Evolutionary conservation across 2,329 filamentous ascomycete species (phyloP).

Genomic region (Trichoderma guizhouense): DNA sequence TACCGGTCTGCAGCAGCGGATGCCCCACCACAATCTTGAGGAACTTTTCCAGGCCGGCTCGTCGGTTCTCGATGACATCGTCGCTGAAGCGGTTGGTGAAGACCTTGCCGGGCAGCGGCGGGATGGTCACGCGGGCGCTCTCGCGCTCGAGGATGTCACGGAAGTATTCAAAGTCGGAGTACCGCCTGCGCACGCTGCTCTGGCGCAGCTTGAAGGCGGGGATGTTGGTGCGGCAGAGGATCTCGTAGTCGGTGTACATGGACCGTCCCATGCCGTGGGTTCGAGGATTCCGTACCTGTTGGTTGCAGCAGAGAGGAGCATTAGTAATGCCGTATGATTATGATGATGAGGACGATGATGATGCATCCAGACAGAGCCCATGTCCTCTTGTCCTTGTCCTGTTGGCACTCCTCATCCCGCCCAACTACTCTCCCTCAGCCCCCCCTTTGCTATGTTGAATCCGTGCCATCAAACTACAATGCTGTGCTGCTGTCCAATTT

Average conservation of each 20-base stretch:
- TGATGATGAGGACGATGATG: background rate
- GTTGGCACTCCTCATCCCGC: background rate
- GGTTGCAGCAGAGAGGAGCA: background rate
- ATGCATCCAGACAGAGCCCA: background rate
- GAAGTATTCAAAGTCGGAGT: constrained; percentile 98
- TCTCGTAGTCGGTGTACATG: constrained; percentile 99
- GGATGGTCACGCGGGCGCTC: constrained; percentile 89
- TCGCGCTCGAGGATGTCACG: constrained; percentile 97
- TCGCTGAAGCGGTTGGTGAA: constrained; percentile 98
- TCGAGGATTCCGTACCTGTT: constrained; percentile 84
- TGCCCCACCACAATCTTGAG: constrained; percentile 97
- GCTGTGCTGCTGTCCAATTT: background rate
- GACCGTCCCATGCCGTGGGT: constrained; percentile 90
- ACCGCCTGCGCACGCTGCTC: constrained; percentile 83
- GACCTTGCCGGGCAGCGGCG: constrained; percentile 92
- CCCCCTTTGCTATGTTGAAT: background rate
- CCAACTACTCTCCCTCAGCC: background rate
- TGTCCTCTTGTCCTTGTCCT: background rate
- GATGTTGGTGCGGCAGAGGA: constrained; percentile 96
- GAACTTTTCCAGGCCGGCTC: constrained; percentile 90
- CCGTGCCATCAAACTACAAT: background rate
- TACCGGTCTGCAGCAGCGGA: constrained; percentile 92
- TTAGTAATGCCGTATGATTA: background rate
- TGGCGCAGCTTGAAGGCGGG: constrained; percentile 95
- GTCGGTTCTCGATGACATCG: constrained; percentile 92